phyloP scores from a whole-genome alignment of 257 asterid species.

The Marsdenia floribunda region DNA sequence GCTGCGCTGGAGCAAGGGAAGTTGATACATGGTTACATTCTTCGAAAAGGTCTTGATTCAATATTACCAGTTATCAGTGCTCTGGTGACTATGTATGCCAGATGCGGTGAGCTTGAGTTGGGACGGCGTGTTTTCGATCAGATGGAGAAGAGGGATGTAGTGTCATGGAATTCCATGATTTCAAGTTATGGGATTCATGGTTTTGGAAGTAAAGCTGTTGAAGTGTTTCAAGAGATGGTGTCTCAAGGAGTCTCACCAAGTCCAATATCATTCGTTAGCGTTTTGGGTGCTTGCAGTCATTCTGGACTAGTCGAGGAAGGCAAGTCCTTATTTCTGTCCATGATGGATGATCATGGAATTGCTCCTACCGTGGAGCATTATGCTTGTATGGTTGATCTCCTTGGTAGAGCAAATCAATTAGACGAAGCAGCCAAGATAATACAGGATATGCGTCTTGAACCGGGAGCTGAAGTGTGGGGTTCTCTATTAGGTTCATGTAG shows the following conservation, averaged over 20 bases:
- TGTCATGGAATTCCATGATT: slow-evolving; percentile 87
- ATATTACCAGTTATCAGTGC: slow-evolving; percentile 77
- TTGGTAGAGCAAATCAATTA: slow-evolving; percentile 77
- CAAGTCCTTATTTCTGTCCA: slow-evolving; percentile 49
- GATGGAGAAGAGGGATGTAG: slow-evolving; percentile 60
- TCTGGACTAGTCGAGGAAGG: slow-evolving; percentile 83
- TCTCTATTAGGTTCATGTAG: slow-evolving; percentile 85
- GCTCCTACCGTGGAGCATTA: slow-evolving; percentile 71
- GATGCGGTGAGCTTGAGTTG: slow-evolving; percentile 62
- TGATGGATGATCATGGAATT: slow-evolving; percentile 45
- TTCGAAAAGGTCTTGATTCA: slow-evolving; percentile 73
- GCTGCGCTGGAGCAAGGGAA: slow-evolving; percentile 89
- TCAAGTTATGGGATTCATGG: slow-evolving; percentile 77
- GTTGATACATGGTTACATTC: slow-evolving; percentile 66
- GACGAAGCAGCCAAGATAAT: slow-evolving; percentile 71
- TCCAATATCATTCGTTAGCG: slow-evolving; percentile 67
- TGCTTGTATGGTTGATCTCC: slow-evolving; percentile 89
- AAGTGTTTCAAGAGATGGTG: slow-evolving; percentile 57
- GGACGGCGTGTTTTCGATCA: slow-evolving; percentile 53
- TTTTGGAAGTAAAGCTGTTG: slow-evolving; percentile 57
- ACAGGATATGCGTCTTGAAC: slow-evolving; percentile 66
- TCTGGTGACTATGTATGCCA: slow-evolving; percentile 71
- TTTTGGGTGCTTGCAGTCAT: slow-evolving; percentile 92
- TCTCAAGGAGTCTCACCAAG: slow-evolving; percentile 54
- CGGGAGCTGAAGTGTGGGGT: slow-evolving; percentile 84